Percentiles rank a stretch among this genome's conserved stretches.
Evolutionary conservation across 1,284 basidiomycete species (phyloP).

Genomic region (Malassezia furfur): DNA sequence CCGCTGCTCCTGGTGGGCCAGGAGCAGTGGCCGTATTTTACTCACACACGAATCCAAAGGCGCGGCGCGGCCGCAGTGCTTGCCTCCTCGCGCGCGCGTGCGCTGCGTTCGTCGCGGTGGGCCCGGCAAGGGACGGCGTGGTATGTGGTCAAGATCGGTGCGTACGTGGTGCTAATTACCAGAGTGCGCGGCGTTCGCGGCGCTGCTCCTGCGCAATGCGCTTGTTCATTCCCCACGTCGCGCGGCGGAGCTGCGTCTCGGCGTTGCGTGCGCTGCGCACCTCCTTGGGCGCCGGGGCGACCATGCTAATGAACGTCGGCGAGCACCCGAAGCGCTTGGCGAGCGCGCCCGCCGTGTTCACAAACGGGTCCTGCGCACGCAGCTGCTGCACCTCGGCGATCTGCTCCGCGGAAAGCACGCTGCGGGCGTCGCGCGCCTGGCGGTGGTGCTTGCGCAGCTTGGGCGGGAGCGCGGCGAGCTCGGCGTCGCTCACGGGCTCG

Average conservation of each 20-base stretch:
- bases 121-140: no score
- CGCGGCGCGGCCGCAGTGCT: no score
- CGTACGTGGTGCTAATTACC: conserved; percentile 15
- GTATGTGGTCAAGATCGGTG: no score
- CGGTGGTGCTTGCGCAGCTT: conserved; percentile 19
- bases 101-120: no score
- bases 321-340: conserved; percentile 36
- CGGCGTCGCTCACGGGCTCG: conserved; percentile 7
- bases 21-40: no score
- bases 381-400: conserved; percentile 36
- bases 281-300: conserved; percentile 33
- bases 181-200: conserved; percentile 29
- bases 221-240: conserved; percentile 39
- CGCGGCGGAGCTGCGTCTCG: conserved; percentile 22
- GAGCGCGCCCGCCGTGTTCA: conserved; percentile 25
- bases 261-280: conserved; percentile 22
- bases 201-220: conserved; percentile 24
- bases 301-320: conserved; percentile 34
- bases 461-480: conserved; percentile 20
- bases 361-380: conserved; percentile 27
- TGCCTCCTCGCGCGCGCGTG: no score
- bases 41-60: no score
- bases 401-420: conserved; percentile 22
- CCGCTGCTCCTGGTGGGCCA: background rate
- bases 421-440: background rate